A percentile compares a stretch with the other conserved stretches of the same genome.
Conservation (phyloP, 78 protist genomes). For the Reticulomyxa filosa region DNA sequence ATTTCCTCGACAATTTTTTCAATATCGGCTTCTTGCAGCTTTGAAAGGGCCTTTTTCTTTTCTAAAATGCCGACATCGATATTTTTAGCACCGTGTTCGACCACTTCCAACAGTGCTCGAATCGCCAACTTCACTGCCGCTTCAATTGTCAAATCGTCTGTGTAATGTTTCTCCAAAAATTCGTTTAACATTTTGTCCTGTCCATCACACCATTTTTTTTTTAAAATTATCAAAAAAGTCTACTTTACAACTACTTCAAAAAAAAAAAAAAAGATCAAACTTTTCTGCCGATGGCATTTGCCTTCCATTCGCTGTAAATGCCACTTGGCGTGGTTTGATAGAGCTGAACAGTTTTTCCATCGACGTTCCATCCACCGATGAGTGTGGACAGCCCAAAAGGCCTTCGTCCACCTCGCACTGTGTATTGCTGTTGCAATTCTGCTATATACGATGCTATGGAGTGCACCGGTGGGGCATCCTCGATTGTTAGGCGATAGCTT, state of each 20-base stretch:
- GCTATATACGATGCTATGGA: constrained; percentile 76
- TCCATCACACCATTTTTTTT: constrained; percentile 22
- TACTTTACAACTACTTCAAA: not conserved
- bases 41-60: too few species aligned
- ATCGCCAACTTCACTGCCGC: constrained; percentile 72
- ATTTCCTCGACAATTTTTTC: too few species aligned
- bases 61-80: constrained; percentile 86
- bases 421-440: constrained; percentile 12
- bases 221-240: constrained; percentile 1
- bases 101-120: constrained; percentile 87
- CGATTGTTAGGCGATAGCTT: constrained; percentile 71
- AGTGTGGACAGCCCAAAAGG: constrained; percentile 94
- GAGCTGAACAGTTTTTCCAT: constrained; percentile 66
- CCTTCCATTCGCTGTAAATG: constrained; percentile 70
- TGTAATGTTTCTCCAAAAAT: constrained; percentile 66
- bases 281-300: not conserved
- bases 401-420: constrained; percentile 65
- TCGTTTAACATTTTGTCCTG: constrained; percentile 72
- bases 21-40: too few species aligned
- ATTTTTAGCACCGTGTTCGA: constrained; percentile 75
- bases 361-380: constrained; percentile 75
- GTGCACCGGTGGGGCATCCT: constrained; percentile 71
- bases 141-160: constrained; percentile 28
- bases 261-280: not conserved
- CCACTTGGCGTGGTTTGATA: constrained; percentile 94